Evolutionary conservation across 345 rosid genomes (phyloP), one percentile per base, ranked within the genome.

Genomic region (Barbarea vulgaris): DNA sequence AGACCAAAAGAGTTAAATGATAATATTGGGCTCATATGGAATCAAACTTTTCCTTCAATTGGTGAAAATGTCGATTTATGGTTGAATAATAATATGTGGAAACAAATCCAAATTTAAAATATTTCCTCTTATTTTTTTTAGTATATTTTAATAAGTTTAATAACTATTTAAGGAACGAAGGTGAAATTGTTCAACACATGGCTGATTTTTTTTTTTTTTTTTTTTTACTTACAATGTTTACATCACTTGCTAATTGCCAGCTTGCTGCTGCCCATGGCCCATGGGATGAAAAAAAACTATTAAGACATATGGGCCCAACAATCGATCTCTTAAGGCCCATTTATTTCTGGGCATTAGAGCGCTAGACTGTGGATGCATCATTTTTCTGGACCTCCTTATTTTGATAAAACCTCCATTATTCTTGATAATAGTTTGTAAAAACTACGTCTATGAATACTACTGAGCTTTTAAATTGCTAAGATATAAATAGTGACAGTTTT

Each of bases 251-350:
- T 14, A 51, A 51, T 51, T 22, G 17, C 57, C 6, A 18, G 25
- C 27, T 24, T 22, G 15, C 28, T 13, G 33, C 18, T 1, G 18
- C 36, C 22, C 33, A 62, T 27, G 51, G 50, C 21, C 50, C 50
- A 39, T 52, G n/a, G 5, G 9, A 62, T 62, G 1, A 39, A 15
- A 41, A 62, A 9, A 33, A 22, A 24, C 7, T 12, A 21, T 18
- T 5, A 59, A 2, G 13, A 44, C 18, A 34, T 18, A 30, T 1
- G 34, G 21, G 36, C 50, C 9, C n/a, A 53, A 24, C 37, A 24
- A 53, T 3, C 24, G 28, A 36, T 36, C 24, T 34, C 34, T 34
- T 15, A 15, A 67, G 37, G 72, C 72, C 72, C 72, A 53, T 6
- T 19, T 7, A 0, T 0, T 64, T 18, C 21, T 33, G 19, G 34